Conservation (phyloP, 352 stramenopile species). For the Phytophthora chlamydospora region DNA sequence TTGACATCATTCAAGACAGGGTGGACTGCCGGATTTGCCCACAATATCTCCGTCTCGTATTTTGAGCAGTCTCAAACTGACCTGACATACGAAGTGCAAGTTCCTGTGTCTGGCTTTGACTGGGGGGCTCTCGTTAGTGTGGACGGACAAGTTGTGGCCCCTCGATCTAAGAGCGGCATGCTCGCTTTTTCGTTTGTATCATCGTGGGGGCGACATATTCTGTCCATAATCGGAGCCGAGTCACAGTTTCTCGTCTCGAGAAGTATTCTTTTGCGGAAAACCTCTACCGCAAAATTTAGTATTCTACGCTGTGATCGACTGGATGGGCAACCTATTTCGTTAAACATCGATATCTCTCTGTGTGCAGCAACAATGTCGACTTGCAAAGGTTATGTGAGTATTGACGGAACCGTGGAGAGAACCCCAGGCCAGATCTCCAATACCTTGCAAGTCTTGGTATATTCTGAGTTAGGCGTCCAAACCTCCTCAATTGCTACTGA, state of each 20-base stretch:
- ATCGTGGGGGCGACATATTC: slow-evolving; percentile 36
- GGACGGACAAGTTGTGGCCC: slow-evolving; percentile 37
- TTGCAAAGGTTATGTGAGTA: slow-evolving; percentile 15
- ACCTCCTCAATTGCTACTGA: slow-evolving; percentile 7
- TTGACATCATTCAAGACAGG: slow-evolving; percentile 32
- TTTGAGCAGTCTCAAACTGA: slow-evolving; percentile 44
- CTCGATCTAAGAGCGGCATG: slow-evolving; percentile 30
- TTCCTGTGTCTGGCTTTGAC: slow-evolving; percentile 57
- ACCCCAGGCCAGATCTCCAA: slow-evolving; percentile 17
- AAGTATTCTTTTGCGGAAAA: slow-evolving; percentile 53
- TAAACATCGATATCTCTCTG: slow-evolving; percentile 39
- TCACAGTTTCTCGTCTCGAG: slow-evolving; percentile 42
- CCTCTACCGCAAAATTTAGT: slow-evolving; percentile 20
- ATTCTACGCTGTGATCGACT: slow-evolving; percentile 58
- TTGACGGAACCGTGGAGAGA: slow-evolving; percentile 24
- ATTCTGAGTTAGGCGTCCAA: slow-evolving; percentile 15
- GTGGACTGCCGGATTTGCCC: slow-evolving; percentile 38
- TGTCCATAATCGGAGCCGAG: slow-evolving; percentile 56
- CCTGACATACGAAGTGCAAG: slow-evolving; percentile 52
- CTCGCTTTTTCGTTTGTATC: slow-evolving; percentile 52
- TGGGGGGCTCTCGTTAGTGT: slow-evolving; percentile 44
- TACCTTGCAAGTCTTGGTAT: slow-evolving; percentile 28
- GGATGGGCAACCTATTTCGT: slow-evolving; percentile 46
- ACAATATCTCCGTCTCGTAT: slow-evolving; percentile 65
- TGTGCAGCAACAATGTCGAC: slow-evolving; percentile 26